Evolutionary conservation across 2,329 filamentous ascomycete genomes (phyloP).

Genomic region (Blastomyces silverae): DNA sequence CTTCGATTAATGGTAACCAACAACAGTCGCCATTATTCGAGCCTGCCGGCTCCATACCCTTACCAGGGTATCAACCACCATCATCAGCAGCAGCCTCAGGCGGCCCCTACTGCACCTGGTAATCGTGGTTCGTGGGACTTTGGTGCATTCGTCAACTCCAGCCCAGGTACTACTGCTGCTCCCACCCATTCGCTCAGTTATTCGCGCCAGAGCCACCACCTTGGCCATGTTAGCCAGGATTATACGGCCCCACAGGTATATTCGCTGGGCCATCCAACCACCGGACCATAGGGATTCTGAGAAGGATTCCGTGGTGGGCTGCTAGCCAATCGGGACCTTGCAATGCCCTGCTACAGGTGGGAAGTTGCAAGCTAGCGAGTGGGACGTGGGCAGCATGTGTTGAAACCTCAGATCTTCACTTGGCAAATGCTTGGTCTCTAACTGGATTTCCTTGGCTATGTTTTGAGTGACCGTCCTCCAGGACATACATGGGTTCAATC

Average conservation of each 20-base stretch:
- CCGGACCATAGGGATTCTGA: conserved; percentile 22
- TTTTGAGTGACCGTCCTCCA: conserved; percentile 3
- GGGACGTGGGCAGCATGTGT: background rate
- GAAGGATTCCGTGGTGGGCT: background rate
- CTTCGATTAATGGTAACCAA: conserved; percentile 34
- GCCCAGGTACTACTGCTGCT: conserved; percentile 26
- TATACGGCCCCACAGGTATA: conserved; percentile 27
- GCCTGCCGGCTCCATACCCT: conserved; percentile 28
- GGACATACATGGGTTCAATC: conserved; percentile 4
- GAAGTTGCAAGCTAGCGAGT: background rate
- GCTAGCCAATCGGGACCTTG: background rate
- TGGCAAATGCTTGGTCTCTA: background rate
- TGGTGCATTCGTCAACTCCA: conserved; percentile 28
- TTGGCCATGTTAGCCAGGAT: conserved; percentile 11
- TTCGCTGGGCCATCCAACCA: conserved; percentile 28
- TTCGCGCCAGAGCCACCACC: conserved; percentile 20
- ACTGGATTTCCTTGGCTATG: conserved; percentile 6
- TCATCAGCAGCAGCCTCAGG: conserved; percentile 28
- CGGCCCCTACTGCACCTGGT: conserved; percentile 30
- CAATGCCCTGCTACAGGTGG: background rate
- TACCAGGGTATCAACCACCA: conserved; percentile 33
- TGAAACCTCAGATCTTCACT: background rate
- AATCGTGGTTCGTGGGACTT: conserved; percentile 37
- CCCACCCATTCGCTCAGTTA: conserved; percentile 31
- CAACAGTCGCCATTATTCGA: conserved; percentile 30